Percentiles rank a stretch among this genome's conserved stretches.
Evolutionary conservation across 176 grass and related monocot genomes (phyloP).

Genomic region (Raddia guianensis): DNA sequence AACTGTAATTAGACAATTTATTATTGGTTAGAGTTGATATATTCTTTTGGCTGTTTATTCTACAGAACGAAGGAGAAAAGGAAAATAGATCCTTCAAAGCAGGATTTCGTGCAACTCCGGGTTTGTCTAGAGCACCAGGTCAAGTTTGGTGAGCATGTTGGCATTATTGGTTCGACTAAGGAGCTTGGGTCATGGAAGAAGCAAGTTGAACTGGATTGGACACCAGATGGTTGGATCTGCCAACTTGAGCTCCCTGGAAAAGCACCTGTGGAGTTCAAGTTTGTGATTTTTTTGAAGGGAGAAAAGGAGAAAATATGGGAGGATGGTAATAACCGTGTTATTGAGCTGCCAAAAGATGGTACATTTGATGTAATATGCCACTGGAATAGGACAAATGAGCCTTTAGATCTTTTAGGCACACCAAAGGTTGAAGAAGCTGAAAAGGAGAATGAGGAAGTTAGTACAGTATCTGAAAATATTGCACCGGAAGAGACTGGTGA

Average conservation of each 20-base stretch:
- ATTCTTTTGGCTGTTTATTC: constrained; percentile 10
- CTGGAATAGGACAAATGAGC: constrained; percentile 81
- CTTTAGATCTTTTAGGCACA: constrained; percentile 44
- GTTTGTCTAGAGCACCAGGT: constrained; percentile 80
- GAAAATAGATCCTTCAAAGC: constrained; percentile 21
- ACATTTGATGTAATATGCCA: constrained; percentile 62
- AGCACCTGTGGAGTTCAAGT: constrained; percentile 70
- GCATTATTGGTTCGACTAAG: constrained; percentile 66
- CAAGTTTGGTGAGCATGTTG: constrained; percentile 85
- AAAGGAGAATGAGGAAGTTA: constrained; percentile 8
- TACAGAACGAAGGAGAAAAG: constrained; percentile 61
- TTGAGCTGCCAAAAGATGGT: constrained; percentile 66
- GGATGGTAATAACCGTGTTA: constrained; percentile 59
- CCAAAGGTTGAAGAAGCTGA: constrained; percentile 21
- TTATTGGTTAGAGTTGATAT: not conserved
- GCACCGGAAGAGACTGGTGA: constrained; percentile 12
- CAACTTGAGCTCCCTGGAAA: constrained; percentile 61
- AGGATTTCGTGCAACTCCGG: constrained; percentile 45
- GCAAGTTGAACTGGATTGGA: constrained; percentile 71
- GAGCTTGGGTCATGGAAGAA: constrained; percentile 82
- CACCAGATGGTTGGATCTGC: constrained; percentile 70
- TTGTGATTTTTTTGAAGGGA: constrained; percentile 65
- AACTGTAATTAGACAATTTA: not conserved
- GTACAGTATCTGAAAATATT: not conserved
- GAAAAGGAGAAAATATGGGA: constrained; percentile 75